Conservation (phyloP, 306 rosid genomes). For the Sophora flavescens region DNA sequence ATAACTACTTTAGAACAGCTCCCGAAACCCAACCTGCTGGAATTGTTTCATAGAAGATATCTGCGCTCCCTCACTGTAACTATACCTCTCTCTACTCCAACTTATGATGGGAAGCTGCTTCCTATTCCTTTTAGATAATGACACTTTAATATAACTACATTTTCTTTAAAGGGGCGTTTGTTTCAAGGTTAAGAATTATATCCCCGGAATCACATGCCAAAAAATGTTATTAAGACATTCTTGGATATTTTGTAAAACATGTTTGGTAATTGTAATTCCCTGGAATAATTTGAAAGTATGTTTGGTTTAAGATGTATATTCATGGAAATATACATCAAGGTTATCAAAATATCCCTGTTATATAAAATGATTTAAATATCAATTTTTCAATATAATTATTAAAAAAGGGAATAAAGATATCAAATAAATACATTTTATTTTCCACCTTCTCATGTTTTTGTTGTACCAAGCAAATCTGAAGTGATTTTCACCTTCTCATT, state of each 20-base stretch:
- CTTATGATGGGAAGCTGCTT: slow-evolving; percentile 23
- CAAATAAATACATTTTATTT: too few relatives aligned
- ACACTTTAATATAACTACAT: slow-evolving; percentile 1
- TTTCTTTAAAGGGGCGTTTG: slow-evolving; percentile 9
- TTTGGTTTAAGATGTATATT: too few relatives aligned
- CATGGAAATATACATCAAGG: too few relatives aligned
- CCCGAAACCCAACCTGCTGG: slow-evolving; percentile 76
- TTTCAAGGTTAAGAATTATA: neutral
- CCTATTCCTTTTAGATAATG: slow-evolving; percentile 17
- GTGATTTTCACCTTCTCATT: neutral
- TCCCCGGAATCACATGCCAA: too few relatives aligned
- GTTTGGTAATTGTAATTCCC: neutral
- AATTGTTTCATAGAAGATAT: slow-evolving; percentile 85
- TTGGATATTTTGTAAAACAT: too few relatives aligned
- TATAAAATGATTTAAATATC: too few relatives aligned
- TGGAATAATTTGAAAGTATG: too few relatives aligned
- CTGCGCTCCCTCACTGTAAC: slow-evolving; percentile 71
- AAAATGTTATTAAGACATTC: too few relatives aligned
- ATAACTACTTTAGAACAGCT: slow-evolving; percentile 71
- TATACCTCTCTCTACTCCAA: slow-evolving; percentile 33
- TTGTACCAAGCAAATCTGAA: neutral
- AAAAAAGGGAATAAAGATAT: neutral
- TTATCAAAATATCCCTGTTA: too few relatives aligned
- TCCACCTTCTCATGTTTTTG: slow-evolving; percentile 5
- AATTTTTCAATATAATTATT: too few relatives aligned